Evolutionary conservation across 805 yeast genomes (phyloP), one percentile per base, ranked within the genome.

Genomic region (Pichia membranifaciens): DNA sequence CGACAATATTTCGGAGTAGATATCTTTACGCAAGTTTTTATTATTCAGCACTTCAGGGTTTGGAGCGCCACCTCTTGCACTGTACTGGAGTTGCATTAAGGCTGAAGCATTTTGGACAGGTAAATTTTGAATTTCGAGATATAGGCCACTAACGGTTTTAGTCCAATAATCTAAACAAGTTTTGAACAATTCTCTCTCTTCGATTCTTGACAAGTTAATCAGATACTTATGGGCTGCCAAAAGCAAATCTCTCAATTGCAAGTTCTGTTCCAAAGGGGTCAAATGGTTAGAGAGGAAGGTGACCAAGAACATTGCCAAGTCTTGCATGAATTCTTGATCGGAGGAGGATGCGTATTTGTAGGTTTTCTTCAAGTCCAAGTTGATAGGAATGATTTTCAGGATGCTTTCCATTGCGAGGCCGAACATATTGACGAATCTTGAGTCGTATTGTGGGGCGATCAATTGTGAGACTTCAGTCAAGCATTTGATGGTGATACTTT

Each of bases 101-200:
- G 95, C 96, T 37, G 83, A 76, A 56, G 85, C 65, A 57, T 86
- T 91, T 51, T 72, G 75, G 20, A 79, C 67, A 22, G 96, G 95
- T 41, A 89, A 67, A 48, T 76, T 76, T 69, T 88, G 95, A 50
- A 91, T 87, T 62, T 93, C 99, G 51, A 79, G 79, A 64, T 82
- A 90, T 53, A 93, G 74, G 34, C 82, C 84, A 41, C 78, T 74
- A n/a, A 93, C 97, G 48, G 93, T 78, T 51, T 79, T 79, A 39
- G 84, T 72, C 99, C 99, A 93, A 68, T 90, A 93, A 64, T 93
- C 99, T 54, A 93, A 76, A 59, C 96, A 87, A 39, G 95, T 90
- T 66, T 93, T 93, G 72, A 93, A 93, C 54, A 93, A 74, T 69
- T 93, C 99, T 58, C 99, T 78, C 68, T 93, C 99, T 53, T 91